phyloP scores from a whole-genome alignment of 176 grass and related monocot genomes.

The Saccharum officinarum region DNA sequence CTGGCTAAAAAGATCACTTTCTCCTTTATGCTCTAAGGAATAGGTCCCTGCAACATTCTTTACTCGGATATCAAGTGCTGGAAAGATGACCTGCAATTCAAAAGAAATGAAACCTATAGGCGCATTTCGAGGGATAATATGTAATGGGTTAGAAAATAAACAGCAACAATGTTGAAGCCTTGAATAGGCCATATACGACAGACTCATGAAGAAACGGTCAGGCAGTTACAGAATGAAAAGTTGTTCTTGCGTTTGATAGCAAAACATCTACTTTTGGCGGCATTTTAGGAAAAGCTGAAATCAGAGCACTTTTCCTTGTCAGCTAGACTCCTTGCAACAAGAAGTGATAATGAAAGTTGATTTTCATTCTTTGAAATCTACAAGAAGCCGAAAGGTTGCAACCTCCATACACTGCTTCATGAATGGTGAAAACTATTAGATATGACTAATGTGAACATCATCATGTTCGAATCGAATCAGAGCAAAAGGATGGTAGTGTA shows the following conservation, averaged over 20 bases:
- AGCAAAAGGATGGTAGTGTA: background rate
- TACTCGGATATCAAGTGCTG: conserved; percentile 92
- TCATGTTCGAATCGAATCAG: background rate
- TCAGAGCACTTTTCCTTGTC: conserved; percentile 11
- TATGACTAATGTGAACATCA: background rate
- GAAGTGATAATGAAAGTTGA: background rate
- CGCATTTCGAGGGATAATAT: background rate
- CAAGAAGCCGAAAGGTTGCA: background rate
- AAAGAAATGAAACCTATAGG: conserved; percentile 24
- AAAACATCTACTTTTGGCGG: conserved; percentile 19
- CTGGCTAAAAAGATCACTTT: conserved; percentile 73
- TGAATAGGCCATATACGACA: conserved; percentile 13
- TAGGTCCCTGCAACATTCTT: conserved; percentile 95
- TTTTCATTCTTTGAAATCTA: background rate
- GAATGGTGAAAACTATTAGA: conserved; percentile 14
- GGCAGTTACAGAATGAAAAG: conserved; percentile 15
- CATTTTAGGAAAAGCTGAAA: conserved; percentile 12
- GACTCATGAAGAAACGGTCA: background rate
- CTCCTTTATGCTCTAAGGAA: conserved; percentile 94
- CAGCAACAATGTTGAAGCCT: background rate
- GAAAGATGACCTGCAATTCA: conserved; percentile 88
- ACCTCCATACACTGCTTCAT: conserved; percentile 8
- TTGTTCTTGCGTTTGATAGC: background rate
- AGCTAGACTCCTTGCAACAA: conserved; percentile 19
- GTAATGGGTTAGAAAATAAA: conserved; percentile 11